These are phyloP conservation scores for Sherardia arvensis DNA, from an alignment of 257 asterid genomes.

Conservation along the genomic window DNA sequence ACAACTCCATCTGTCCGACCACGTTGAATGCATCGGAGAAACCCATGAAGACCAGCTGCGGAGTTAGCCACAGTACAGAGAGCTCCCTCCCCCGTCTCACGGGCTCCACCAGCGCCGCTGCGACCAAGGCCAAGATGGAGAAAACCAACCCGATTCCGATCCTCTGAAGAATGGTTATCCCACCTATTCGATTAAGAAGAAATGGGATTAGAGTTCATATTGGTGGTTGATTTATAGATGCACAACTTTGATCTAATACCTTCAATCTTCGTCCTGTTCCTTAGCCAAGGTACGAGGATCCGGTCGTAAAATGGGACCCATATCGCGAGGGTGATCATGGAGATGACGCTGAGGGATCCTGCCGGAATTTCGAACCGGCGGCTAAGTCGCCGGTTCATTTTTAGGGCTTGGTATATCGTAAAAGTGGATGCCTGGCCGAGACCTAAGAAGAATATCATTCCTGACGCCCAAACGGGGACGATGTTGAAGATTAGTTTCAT, in stretches of 20 bases:
- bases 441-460: slow-evolving; percentile 63
- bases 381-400: slow-evolving; percentile 79
- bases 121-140: slow-evolving; percentile 62
- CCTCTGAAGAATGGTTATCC: slow-evolving; percentile 68
- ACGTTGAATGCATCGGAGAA: slow-evolving; percentile 77
- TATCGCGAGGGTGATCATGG: slow-evolving; percentile 60
- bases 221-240: no score
- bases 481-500: slow-evolving; percentile 53
- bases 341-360: slow-evolving; percentile 50
- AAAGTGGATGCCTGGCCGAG: slow-evolving; percentile 68
- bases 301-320: slow-evolving; percentile 74
- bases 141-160: slow-evolving; percentile 69
- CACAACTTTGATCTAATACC: no score
- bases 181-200: no score
- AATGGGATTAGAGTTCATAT: no score
- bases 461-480: slow-evolving; percentile 72
- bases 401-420: slow-evolving; percentile 49
- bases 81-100: slow-evolving; percentile 40
- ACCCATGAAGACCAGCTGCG: slow-evolving; percentile 83
- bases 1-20: slow-evolving; percentile 77
- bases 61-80: slow-evolving; percentile 73
- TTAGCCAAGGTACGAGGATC: slow-evolving; percentile 38
- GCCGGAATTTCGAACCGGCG: slow-evolving; percentile 54
- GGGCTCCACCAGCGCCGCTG: slow-evolving; percentile 53
- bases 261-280: slow-evolving; percentile 41